Percentiles rank a stretch among this genome's conserved stretches.
These are phyloP conservation scores for Cadophora gregata DNA, from an alignment of 2,329 filamentous ascomycete genomes.

Conservation along the genomic window DNA sequence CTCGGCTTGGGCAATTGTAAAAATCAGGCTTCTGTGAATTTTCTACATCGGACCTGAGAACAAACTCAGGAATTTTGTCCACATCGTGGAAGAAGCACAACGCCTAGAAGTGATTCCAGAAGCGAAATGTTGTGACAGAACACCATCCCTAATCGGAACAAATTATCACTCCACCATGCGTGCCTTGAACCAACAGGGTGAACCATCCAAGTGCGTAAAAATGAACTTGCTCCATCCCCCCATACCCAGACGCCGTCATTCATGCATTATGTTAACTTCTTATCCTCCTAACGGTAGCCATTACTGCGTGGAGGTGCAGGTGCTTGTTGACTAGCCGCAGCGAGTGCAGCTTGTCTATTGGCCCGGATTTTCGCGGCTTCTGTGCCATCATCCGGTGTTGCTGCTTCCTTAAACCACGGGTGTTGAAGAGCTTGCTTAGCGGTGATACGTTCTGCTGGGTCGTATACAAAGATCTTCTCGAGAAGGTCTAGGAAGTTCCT, in stretches of 20 bases:
- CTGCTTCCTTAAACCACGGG: slow-evolving; percentile 70
- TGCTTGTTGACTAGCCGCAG: slow-evolving; percentile 26
- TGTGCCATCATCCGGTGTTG: slow-evolving; percentile 69
- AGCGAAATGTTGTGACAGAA: slow-evolving; percentile 26
- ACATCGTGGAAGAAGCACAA: slow-evolving; percentile 16
- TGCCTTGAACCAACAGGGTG: slow-evolving; percentile 31
- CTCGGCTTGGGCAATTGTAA: neutral
- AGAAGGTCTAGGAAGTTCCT: slow-evolving; percentile 68
- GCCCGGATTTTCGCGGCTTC: slow-evolving; percentile 68
- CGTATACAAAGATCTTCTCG: slow-evolving; percentile 71
- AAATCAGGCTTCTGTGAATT: slow-evolving; percentile 9
- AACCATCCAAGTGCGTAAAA: slow-evolving; percentile 35
- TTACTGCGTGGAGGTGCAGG: slow-evolving; percentile 33
- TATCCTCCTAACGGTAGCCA: slow-evolving; percentile 37
- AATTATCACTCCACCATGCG: slow-evolving; percentile 36
- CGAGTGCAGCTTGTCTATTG: slow-evolving; percentile 36
- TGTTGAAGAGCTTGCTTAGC: slow-evolving; percentile 70
- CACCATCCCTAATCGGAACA: slow-evolving; percentile 31
- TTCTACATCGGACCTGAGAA: slow-evolving; percentile 13
- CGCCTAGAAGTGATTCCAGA: slow-evolving; percentile 26
- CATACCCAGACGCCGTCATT: slow-evolving; percentile 41
- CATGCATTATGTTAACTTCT: slow-evolving; percentile 36
- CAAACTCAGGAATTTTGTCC: slow-evolving; percentile 1
- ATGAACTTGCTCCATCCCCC: slow-evolving; percentile 33
- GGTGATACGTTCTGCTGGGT: slow-evolving; percentile 68